A percentile compares a stretch with the other conserved stretches of the same genome.
phyloP scores from a whole-genome alignment of 2,329 filamentous ascomycete genomes.

The Balansia obtecta region DNA sequence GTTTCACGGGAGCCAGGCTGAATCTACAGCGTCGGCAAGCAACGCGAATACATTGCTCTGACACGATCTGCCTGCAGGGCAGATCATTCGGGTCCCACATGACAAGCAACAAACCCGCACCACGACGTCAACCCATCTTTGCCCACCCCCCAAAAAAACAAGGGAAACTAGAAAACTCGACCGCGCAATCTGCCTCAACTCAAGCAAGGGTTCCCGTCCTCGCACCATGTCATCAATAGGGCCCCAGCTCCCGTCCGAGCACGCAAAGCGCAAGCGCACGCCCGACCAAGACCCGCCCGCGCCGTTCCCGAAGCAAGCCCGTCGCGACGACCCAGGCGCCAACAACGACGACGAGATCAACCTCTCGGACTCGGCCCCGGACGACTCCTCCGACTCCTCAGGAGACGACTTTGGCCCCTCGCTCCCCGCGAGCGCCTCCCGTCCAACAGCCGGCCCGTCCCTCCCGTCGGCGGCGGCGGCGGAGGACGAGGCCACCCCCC shows the following conservation, averaged over 20 bases:
- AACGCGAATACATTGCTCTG: too few species aligned
- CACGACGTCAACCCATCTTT: too few species aligned
- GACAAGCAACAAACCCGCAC: too few species aligned
- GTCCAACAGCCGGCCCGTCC: constrained; percentile 31
- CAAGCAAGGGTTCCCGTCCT: background rate
- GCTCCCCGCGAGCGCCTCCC: constrained; percentile 33
- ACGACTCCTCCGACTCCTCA: background rate
- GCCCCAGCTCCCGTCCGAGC: constrained; percentile 55
- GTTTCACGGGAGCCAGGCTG: too few species aligned
- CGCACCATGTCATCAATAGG: constrained; percentile 54
- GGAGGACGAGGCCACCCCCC: constrained; percentile 36
- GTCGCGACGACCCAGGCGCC: background rate
- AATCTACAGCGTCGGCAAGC: too few species aligned
- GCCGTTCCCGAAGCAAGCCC: constrained; percentile 13
- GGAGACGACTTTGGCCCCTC: constrained; percentile 46
- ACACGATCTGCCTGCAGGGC: too few species aligned
- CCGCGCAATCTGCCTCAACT: background rate
- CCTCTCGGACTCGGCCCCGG: constrained; percentile 10
- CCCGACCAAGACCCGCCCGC: constrained; percentile 24
- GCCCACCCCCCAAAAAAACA: too few species aligned
- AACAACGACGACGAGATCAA: constrained; percentile 25
- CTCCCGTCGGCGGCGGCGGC: constrained; percentile 19
- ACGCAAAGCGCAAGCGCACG: constrained; percentile 50
- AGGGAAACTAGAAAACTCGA: background rate
- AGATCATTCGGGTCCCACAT: too few species aligned